Base-by-base conservation (phyloP, 2,329 filamentous ascomycete genomes). In the Talaromyces marneffei region DNA sequence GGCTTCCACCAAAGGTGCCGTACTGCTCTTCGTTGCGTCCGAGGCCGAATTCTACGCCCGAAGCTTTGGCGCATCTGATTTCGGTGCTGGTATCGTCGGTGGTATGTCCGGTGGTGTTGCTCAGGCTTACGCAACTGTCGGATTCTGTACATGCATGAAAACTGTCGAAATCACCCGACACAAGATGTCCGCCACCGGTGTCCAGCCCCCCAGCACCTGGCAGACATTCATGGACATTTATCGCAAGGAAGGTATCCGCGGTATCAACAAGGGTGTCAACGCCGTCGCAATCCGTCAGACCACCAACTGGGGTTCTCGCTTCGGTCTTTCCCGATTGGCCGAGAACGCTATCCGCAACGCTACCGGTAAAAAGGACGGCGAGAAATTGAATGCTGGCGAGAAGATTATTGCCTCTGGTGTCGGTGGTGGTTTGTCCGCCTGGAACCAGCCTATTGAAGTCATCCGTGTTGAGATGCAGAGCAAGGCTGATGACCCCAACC, bases 121-220 rank as follows among this genome's bases (percentile, higher is more conserved):
- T 52, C 94, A 99, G 82, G 94, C 94, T 63, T 99, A 99, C 77
- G 94, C 94, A 67, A 99, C 94, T 76, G 99, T 99, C 93, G 94
- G 94, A 69, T 99, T 99, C 87, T 99, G 94, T 81, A 99, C 94
- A 65, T 99, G 94, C 86, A 99, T 99, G 94, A 99, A 99, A 87
- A 99, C 94, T 66, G 94, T 97, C 68, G 94, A 99, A 80, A 99
- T 99, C 80, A 99, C 94, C 74, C 95, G 97, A 82, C 89, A 94
- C 84, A 97, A 97, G 85, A 83, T 94, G 73, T 92, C 91, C 14
- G 88, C 91, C 35, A 68, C 86, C 46, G 94, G 94, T 69, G 86
- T 88, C 67, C 91, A 91, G 81, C 90, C 91, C 25, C 90, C 87
- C n/a, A 87, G 91, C 71, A 97, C 94, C 67, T 95, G 96, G 77